These are phyloP conservation scores for Pachysandra terminalis DNA, from an alignment of 164 flowering plant genomes.

Conservation along the genomic window DNA sequence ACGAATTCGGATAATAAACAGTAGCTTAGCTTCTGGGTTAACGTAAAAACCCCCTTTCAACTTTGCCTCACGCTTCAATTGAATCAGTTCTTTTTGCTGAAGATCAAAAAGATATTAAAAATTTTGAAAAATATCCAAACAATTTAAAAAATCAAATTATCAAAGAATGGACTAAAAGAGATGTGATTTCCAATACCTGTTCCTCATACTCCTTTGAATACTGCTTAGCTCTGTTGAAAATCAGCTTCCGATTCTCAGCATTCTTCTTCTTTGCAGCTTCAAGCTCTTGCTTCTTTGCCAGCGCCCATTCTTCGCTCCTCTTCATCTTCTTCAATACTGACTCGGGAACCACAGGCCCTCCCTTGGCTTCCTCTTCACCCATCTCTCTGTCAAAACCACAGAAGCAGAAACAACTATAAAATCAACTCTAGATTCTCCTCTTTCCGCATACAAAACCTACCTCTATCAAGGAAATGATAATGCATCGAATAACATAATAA, in stretches of 20 bases:
- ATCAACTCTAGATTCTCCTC: neutral
- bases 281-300: constrained; percentile 26
- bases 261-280: constrained; percentile 25
- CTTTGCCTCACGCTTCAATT: constrained; percentile 37
- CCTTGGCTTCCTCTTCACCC: constrained; percentile 32
- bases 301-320: constrained; percentile 36
- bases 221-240: constrained; percentile 31
- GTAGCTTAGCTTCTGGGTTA: constrained; percentile 51
- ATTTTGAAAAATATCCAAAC: neutral
- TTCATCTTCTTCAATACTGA: constrained; percentile 39
- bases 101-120: neutral
- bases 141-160: neutral
- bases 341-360: constrained; percentile 26
- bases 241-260: constrained; percentile 29
- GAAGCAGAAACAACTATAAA: neutral
- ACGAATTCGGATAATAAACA: constrained; percentile 54
- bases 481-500: neutral
- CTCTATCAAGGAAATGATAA: neutral
- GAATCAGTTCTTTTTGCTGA: constrained; percentile 31
- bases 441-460: too few relatives aligned
- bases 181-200: constrained; percentile 17
- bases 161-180: neutral
- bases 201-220: constrained; percentile 31
- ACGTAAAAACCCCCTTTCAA: constrained; percentile 60
- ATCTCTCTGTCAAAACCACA: constrained; percentile 12